Conservation (phyloP, 805 yeast species). For the Candida pseudofarinosa region DNA sequence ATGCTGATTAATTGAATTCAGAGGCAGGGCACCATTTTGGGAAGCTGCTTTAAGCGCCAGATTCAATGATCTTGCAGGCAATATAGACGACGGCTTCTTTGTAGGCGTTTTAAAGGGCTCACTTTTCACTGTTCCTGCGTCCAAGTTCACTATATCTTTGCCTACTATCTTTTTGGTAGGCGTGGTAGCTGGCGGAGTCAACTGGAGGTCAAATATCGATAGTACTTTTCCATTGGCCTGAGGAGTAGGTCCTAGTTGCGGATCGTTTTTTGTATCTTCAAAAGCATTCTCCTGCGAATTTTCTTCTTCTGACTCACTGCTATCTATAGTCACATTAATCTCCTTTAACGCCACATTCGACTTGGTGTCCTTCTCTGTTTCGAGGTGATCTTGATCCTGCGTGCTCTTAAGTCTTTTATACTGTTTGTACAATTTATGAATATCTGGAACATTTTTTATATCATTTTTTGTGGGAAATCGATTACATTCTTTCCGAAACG, state of each 20-base stretch:
- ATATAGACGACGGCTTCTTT: conserved; percentile 12
- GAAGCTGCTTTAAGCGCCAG: conserved; percentile 4
- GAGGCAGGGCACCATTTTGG: conserved; percentile 6
- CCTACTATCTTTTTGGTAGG: conserved; percentile 18
- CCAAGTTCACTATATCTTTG: background rate
- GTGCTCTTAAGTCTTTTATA: conserved; percentile 19
- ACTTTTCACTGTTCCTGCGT: background rate
- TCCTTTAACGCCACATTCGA: background rate
- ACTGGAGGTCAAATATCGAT: conserved; percentile 60
- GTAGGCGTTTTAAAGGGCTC: conserved; percentile 33
- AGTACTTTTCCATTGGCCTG: conserved; percentile 75
- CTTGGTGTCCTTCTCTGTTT: background rate
- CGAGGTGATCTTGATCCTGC: background rate
- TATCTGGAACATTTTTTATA: conserved; percentile 24
- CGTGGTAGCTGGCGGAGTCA: conserved; percentile 43
- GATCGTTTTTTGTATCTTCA: background rate
- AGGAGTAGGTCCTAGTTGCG: conserved; percentile 77
- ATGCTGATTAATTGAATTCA: background rate
- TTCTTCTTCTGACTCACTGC: conserved; percentile 2
- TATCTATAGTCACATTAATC: conserved; percentile 5
- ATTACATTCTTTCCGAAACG: conserved; percentile 23
- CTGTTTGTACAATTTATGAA: conserved; percentile 28
- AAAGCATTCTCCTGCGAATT: background rate
- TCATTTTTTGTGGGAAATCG: conserved; percentile 32
- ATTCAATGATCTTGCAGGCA: conserved; percentile 4